Base-by-base conservation (phyloP, 805 yeast species). In the Barnettozyma siamensis region DNA sequence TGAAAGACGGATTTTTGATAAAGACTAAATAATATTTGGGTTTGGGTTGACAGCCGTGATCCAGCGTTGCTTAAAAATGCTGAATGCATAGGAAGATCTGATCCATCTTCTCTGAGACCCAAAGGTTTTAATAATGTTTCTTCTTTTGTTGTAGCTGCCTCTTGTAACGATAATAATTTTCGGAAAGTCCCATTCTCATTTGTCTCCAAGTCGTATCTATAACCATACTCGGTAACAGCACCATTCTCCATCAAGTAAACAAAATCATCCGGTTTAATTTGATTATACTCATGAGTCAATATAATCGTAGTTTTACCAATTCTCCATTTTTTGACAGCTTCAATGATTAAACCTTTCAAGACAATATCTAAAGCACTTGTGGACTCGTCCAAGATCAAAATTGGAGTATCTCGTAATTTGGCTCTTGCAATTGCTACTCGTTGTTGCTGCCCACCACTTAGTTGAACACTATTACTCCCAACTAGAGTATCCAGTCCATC, bases 381-480 rank as follows among this genome's bases (percentile, higher is more conserved):
- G 4, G 93, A 75, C 58, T 93, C 99, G 63, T 93, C 99, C 21
- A 89, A 64, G 3, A 93, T 73, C 44, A 91, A 62, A 5, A 93
- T 72, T 0, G 89, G 86, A 0, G 94, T 62, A 53, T 93, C 73
- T 46, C 87, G 69, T 4, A 88, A 44, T 42, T 69, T 70, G 0
- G 97, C 97, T 41, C 97, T 70, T 0, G 98, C 96, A 23, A 93
- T 54, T 0, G 91, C 83, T 3, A 93, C 68, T 46, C 89, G 67
- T 61, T 93, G 99, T 42, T 72, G 75, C 58, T 93, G 96, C 0
- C 99, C 99, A 5, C 98, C 98, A 48, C 96, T 86, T 8, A 91
- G 63, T 2, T 68, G 53, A 3, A 71, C 54, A 3, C 76, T 75
- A 11, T 65, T 62, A 2, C 55, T 52, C 0, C 79, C 75, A 8